These are phyloP conservation scores for Cryomyces minteri DNA, from an alignment of 495 filamentous ascomycete species.

Conservation along the genomic window DNA sequence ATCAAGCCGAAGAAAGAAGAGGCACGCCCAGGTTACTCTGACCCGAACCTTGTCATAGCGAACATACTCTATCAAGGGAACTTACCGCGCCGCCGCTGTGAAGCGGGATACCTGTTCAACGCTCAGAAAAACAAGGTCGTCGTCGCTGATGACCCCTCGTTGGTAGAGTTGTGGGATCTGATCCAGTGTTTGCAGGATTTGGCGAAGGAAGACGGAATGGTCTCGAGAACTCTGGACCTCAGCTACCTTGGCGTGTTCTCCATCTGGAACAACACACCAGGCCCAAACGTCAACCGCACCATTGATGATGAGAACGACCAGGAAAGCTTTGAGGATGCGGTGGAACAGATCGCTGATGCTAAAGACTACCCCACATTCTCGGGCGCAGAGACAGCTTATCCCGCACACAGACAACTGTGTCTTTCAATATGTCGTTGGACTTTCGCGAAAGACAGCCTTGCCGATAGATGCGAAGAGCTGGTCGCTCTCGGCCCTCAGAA, in stretches of 20 bases:
- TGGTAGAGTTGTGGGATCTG: conserved; percentile 52
- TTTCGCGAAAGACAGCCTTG: conserved; percentile 39
- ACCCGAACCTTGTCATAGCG: too few relatives aligned
- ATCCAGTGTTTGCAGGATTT: conserved; percentile 15
- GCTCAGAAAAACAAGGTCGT: conserved; percentile 47
- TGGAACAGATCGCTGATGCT: conserved; percentile 26
- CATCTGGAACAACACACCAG: conserved; percentile 1
- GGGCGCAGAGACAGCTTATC: conserved; percentile 39
- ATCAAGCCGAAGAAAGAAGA: neutral
- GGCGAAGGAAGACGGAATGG: conserved; percentile 53
- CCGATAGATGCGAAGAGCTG: conserved; percentile 32
- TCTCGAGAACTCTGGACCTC: conserved; percentile 53
- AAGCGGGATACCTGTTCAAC: conserved; percentile 67
- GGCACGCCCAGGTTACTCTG: too few relatives aligned
- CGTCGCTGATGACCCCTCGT: conserved; percentile 49
- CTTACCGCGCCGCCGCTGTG: conserved; percentile 30
- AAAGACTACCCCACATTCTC: conserved; percentile 28
- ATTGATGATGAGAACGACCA: too few relatives aligned
- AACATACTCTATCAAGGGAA: too few relatives aligned
- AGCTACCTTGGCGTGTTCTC: conserved; percentile 67
- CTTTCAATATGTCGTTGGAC: conserved; percentile 63
- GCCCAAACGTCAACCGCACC: too few relatives aligned
- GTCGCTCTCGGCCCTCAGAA: conserved; percentile 34
- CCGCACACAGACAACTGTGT: conserved; percentile 60
- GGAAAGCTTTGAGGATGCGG: conserved; percentile 26